A percentile compares a stretch with the other conserved stretches of the same genome.
Evolutionary conservation across 2,329 filamentous ascomycete genomes (phyloP).

Genomic region (Fusarium scirpi): DNA sequence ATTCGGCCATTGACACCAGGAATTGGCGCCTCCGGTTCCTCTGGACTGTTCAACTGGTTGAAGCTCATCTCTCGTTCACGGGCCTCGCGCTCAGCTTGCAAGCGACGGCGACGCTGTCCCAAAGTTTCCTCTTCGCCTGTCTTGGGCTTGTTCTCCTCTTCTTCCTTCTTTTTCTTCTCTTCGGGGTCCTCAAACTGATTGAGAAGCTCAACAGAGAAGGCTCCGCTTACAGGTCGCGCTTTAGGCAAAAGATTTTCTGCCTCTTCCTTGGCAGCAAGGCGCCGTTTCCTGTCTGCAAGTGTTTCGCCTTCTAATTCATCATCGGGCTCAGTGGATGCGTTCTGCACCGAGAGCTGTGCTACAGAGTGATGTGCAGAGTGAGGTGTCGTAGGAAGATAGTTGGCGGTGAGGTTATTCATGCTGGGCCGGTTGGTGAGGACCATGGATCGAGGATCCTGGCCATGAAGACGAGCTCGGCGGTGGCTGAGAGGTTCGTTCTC

Average conservation of each 20-base stretch:
- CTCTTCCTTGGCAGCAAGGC: constrained; percentile 70
- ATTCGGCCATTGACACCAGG: constrained; percentile 52
- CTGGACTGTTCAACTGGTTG: constrained; percentile 42
- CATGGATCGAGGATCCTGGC: constrained; percentile 63
- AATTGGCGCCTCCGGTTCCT: constrained; percentile 9
- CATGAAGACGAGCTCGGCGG: constrained; percentile 80
- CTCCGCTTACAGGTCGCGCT: constrained; percentile 70
- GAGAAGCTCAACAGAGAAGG: constrained; percentile 78
- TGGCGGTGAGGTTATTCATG: constrained; percentile 56
- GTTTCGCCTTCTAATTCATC: constrained; percentile 74
- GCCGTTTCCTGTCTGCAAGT: constrained; percentile 72
- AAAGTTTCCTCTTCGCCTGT: constrained; percentile 77
- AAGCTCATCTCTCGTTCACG: constrained; percentile 66
- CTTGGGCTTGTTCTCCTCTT: constrained; percentile 53
- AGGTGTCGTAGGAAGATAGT: constrained; percentile 36
- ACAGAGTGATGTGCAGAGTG: constrained; percentile 42
- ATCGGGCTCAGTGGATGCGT: constrained; percentile 56
- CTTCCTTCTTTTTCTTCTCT: constrained; percentile 53
- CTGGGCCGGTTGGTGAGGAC: constrained; percentile 55
- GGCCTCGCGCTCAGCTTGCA: constrained; percentile 77
- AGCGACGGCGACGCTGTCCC: constrained; percentile 78
- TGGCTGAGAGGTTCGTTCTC: constrained; percentile 90
- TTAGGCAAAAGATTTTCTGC: constrained; percentile 60
- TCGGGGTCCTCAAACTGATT: constrained; percentile 69
- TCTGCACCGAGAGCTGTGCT: constrained; percentile 17